A percentile compares a stretch with the other conserved stretches of the same genome.
These are phyloP conservation scores for Pleurotus giganteus DNA, from an alignment of 768 basidiomycete genomes.

Conservation along the genomic window DNA sequence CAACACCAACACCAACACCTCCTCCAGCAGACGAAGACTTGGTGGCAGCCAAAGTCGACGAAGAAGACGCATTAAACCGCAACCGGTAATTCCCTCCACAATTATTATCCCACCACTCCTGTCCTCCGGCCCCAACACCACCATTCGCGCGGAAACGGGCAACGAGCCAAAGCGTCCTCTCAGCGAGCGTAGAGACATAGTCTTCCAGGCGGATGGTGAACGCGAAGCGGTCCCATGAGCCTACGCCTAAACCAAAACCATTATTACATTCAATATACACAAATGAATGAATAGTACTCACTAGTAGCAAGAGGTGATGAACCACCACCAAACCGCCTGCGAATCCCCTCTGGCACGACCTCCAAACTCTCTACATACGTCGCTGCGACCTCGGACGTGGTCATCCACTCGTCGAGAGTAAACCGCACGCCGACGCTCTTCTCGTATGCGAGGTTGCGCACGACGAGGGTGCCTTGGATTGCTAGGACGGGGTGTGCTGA, in stretches of 20 bases:
- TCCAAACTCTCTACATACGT: constrained; percentile 26
- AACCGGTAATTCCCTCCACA: constrained; percentile 73
- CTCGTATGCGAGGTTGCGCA: constrained; percentile 83
- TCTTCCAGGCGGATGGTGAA: constrained; percentile 74
- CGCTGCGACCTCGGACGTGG: constrained; percentile 81
- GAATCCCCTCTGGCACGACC: background rate
- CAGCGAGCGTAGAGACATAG: constrained; percentile 47
- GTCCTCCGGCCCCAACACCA: constrained; percentile 37
- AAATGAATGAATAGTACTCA: background rate
- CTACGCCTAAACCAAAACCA: background rate
- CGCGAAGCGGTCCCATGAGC: constrained; percentile 54
- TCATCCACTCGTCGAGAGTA: constrained; percentile 93
- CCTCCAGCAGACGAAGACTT: no score
- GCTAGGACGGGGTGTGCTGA: no score
- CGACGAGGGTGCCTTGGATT: constrained; percentile 75
- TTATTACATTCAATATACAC: no score
- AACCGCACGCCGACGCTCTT: constrained; percentile 86
- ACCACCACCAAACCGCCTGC: background rate
- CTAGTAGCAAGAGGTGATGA: background rate
- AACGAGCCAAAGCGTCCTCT: constrained; percentile 60
- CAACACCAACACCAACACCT: no score
- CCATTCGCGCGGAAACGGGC: constrained; percentile 41
- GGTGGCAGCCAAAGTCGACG: no score
- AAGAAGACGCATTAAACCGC: constrained; percentile 46
- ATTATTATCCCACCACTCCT: constrained; percentile 97